These are phyloP conservation scores for Suillus subluteus DNA, from an alignment of 768 basidiomycete genomes.

Conservation along the genomic window DNA sequence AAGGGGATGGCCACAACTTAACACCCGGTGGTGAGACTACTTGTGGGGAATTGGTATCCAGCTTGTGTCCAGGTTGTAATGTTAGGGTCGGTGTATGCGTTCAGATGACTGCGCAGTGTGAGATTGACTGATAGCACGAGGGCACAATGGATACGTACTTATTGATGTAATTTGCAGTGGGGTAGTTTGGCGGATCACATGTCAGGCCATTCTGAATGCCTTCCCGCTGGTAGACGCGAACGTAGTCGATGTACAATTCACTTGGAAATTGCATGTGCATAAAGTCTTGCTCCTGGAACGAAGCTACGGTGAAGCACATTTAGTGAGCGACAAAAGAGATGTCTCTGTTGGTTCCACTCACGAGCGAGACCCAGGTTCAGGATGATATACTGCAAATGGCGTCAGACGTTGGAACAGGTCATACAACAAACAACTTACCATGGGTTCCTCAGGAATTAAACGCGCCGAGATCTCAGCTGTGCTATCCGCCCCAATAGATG, in stretches of 20 bases:
- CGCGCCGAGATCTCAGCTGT: conserved; percentile 61
- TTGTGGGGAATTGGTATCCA: conserved; percentile 76
- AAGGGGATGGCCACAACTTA: conserved; percentile 31
- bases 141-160: conserved; percentile 42
- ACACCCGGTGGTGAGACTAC: conserved; percentile 45
- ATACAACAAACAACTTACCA: conserved; percentile 57
- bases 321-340: not conserved
- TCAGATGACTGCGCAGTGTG: conserved; percentile 34
- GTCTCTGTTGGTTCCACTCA: conserved; percentile 29
- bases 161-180: conserved; percentile 81
- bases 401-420: conserved; percentile 12
- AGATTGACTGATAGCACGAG: conserved; percentile 7
- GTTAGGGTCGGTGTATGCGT: conserved; percentile 80
- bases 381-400: conserved; percentile 65
- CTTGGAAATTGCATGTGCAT: conserved; percentile 76
- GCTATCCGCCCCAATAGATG: conserved; percentile 69
- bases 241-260: conserved; percentile 86
- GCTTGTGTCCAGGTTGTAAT: conserved; percentile 84
- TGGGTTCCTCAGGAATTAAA: conserved; percentile 86
- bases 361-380: conserved; percentile 84
- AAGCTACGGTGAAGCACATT: conserved; percentile 37
- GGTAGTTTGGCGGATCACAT: conserved; percentile 78
- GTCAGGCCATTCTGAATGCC: conserved; percentile 70
- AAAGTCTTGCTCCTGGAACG: conserved; percentile 77
- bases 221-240: conserved; percentile 83